Conservation (phyloP, 345 rosid genomes). For the Eucalyptus dawsonii region DNA sequence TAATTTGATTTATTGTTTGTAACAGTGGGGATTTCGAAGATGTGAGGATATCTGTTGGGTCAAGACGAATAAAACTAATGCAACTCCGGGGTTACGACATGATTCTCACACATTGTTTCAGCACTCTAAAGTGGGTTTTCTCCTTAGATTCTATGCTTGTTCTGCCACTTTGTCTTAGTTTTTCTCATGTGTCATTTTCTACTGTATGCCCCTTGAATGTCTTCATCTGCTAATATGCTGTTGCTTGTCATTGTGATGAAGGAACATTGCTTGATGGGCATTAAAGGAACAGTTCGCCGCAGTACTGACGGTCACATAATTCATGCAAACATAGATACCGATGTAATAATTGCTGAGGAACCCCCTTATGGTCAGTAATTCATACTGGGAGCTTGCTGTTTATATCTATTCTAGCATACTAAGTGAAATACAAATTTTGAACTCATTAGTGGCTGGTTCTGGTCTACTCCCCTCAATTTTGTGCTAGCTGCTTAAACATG, state of each 20-base stretch:
- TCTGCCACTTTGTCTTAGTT: not conserved
- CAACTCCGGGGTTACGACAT: conserved; percentile 88
- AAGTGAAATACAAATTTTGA: not conserved
- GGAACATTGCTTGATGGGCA: conserved; percentile 99
- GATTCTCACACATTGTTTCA: conserved; percentile 94
- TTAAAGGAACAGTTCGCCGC: conserved; percentile 97
- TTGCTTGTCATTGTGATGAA: conserved; percentile 10
- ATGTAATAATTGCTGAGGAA: conserved; percentile 96
- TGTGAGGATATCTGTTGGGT: conserved; percentile 99
- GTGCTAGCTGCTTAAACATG: not conserved
- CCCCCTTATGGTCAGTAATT: conserved; percentile 81
- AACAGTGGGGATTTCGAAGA: conserved; percentile 97
- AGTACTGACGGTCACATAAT: conserved; percentile 98
- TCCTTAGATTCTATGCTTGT: not conserved
- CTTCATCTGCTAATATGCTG: not conserved
- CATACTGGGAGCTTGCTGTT: not conserved
- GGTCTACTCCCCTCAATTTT: not conserved
- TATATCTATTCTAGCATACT: not conserved
- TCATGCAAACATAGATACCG: conserved; percentile 97
- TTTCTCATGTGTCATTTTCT: not conserved
- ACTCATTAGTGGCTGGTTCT: not conserved
- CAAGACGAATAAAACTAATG: conserved; percentile 90
- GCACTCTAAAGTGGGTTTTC: conserved; percentile 77
- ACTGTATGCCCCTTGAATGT: not conserved
- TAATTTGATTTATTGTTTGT: not conserved